Conservation (phyloP, 2,329 filamentous ascomycete species). For the Cladophialophora chaetospira region DNA sequence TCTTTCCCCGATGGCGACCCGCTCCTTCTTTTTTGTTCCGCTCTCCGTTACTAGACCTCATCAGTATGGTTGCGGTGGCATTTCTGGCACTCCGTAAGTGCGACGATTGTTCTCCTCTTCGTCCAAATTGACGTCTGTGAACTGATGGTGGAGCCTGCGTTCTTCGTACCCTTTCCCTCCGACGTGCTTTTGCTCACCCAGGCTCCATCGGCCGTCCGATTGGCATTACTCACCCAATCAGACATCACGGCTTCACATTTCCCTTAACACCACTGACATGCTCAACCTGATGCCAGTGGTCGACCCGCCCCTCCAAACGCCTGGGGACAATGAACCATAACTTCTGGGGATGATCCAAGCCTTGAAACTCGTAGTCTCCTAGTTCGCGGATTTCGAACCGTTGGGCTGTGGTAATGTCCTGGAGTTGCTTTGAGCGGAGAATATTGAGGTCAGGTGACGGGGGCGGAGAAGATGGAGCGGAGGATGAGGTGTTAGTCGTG, state of each 20-base stretch:
- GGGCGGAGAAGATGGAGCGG: background rate
- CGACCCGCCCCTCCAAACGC: slow-evolving; percentile 26
- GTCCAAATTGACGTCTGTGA: too few relatives aligned
- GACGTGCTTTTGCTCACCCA: too few relatives aligned
- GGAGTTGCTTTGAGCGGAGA: slow-evolving; percentile 14
- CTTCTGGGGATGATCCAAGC: slow-evolving; percentile 23
- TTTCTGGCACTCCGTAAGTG: too few relatives aligned
- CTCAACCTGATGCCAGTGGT: slow-evolving; percentile 28
- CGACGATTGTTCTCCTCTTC: too few relatives aligned
- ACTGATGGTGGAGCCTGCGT: too few relatives aligned
- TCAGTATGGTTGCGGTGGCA: too few relatives aligned
- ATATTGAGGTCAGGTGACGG: slow-evolving; percentile 4
- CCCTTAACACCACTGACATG: slow-evolving; percentile 29
- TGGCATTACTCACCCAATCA: background rate
- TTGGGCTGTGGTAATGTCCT: slow-evolving; percentile 21
- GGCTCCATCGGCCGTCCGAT: background rate
- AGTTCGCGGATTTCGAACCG: slow-evolving; percentile 26
- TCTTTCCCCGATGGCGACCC: too few relatives aligned
- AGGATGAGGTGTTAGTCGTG: background rate
- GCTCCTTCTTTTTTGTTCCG: too few relatives aligned
- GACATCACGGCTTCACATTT: slow-evolving; percentile 11
- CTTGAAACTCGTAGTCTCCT: slow-evolving; percentile 29
- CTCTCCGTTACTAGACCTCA: too few relatives aligned
- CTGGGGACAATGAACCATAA: slow-evolving; percentile 30
- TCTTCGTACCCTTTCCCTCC: too few relatives aligned